Evolutionary conservation across 169 alveolate genomes (phyloP), one percentile per base, ranked within the genome.

Genomic region (Amoebophrya sp.): DNA sequence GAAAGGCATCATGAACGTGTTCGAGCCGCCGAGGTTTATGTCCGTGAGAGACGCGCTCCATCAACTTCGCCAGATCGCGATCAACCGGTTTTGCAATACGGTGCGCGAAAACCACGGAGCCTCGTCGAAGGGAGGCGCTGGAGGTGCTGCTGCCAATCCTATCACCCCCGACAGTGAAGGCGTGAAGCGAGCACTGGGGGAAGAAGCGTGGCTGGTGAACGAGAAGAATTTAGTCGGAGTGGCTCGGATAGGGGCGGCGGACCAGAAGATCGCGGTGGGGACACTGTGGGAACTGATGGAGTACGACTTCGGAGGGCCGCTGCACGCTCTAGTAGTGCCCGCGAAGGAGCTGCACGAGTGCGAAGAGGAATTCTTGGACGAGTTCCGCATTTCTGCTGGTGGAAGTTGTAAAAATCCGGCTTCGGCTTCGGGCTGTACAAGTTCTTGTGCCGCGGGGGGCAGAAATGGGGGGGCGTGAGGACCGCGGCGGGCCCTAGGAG

Each of bases 1-100:
- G 95, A 95, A 94, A 93, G 98, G 98, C 38, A 96, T 94, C 93
- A 95, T 96, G 90, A 96, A 42, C 48, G 48, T 97, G 40, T 98
- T 94, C 91, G 99, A 98, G 92, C 98, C 98, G 18, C 99, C 99
- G 18, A 94, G 97, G 95, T 95, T 18, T 0, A n/a, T 16, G 42
- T 4, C 16, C 4, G n/a, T 39, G 41, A 0, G 88, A 1, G 34
- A 0, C 34, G 23, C 38, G 26, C 20, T 89, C 20, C 16, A 43
- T 2, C 13, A 31, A 26, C 87, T 0, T 42, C 48, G 48, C 48
- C 50, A 5, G 67, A 39, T 0, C 34, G 26, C 29, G 88, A 41
- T 7, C 16, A 18, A 0, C 88, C 26, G 34, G 31, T 2, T 7
- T 41, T 5, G 16, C 23, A 4, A 7, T 41, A 69, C 90, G 41